Evolutionary conservation across 805 yeast species (phyloP).

Genomic region (Candida takata): DNA sequence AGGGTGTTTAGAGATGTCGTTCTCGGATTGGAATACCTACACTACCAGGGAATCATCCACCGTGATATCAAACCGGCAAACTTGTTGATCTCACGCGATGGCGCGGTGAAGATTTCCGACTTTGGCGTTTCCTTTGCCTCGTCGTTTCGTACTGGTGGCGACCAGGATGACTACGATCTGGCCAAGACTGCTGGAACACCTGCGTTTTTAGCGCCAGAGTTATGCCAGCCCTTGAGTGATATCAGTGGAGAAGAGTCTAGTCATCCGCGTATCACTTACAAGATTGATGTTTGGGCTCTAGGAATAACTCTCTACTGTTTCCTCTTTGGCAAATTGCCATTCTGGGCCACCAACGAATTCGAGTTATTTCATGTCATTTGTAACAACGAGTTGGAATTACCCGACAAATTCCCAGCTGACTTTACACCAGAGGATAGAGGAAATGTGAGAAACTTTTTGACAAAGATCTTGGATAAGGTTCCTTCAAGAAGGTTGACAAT

Average conservation of each 20-base stretch:
- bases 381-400: constrained; percentile 51
- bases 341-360: constrained; percentile 79
- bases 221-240: constrained; percentile 49
- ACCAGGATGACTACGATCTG: constrained; percentile 67
- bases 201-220: constrained; percentile 92
- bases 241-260: constrained; percentile 15
- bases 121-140: constrained; percentile 88
- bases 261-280: constrained; percentile 56
- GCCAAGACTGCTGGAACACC: constrained; percentile 98
- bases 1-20: constrained; percentile 76
- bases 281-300: constrained; percentile 95
- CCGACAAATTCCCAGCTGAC: constrained; percentile 43
- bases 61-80: constrained; percentile 96
- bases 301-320: constrained; percentile 90
- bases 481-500: constrained; percentile 65
- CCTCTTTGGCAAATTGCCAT: constrained; percentile 83
- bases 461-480: constrained; percentile 58
- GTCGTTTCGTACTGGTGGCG: constrained; percentile 30
- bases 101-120: constrained; percentile 86
- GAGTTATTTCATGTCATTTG: constrained; percentile 80
- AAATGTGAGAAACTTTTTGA: constrained; percentile 48
- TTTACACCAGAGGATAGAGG: constrained; percentile 33
- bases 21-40: constrained; percentile 83
- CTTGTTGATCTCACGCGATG: constrained; percentile 60
- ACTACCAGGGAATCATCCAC: constrained; percentile 85